Evolutionary conservation across 1,284 basidiomycete species (phyloP).

Genomic region (Tylopilus sp.): DNA sequence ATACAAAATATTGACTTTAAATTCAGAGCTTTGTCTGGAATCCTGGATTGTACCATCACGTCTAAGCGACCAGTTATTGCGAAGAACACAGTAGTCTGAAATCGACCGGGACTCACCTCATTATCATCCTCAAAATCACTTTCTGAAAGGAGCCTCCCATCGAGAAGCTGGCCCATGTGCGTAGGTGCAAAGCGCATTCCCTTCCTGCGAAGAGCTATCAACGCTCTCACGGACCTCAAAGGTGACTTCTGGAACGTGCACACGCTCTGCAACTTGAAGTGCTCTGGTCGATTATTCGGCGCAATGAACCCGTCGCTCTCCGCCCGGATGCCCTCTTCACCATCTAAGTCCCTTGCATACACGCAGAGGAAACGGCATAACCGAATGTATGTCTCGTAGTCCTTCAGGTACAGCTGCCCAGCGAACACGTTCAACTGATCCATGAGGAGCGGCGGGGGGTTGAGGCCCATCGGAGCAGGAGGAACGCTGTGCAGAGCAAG

Average conservation of each 20-base stretch:
- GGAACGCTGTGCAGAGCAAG: conserved; percentile 49
- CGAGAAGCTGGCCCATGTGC: conserved; percentile 56
- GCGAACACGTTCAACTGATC: conserved; percentile 56
- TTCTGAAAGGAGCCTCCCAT: conserved; percentile 40
- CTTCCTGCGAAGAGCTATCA: conserved; percentile 52
- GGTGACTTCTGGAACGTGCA: conserved; percentile 46
- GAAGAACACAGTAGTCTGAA: background rate
- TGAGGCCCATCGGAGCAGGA: conserved; percentile 25
- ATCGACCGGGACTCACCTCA: conserved; percentile 3
- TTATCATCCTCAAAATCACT: conserved; percentile 36
- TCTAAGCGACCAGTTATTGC: background rate
- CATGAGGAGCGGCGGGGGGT: conserved; percentile 26
- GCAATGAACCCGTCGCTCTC: conserved; percentile 51
- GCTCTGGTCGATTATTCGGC: conserved; percentile 28
- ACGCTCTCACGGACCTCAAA: conserved; percentile 35
- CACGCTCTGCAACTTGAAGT: conserved; percentile 3
- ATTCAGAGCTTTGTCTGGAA: background rate
- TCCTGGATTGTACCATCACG: background rate
- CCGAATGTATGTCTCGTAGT: conserved; percentile 45
- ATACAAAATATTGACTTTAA: too few relatives aligned
- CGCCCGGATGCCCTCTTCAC: conserved; percentile 17
- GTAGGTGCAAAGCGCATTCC: conserved; percentile 45
- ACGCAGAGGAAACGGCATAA: conserved; percentile 53
- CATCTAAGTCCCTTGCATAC: conserved; percentile 33
- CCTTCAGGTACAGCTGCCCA: conserved; percentile 39